phyloP scores from a whole-genome alignment of 2,329 filamentous ascomycete genomes.

The Pseudogymnoascus sp. region DNA sequence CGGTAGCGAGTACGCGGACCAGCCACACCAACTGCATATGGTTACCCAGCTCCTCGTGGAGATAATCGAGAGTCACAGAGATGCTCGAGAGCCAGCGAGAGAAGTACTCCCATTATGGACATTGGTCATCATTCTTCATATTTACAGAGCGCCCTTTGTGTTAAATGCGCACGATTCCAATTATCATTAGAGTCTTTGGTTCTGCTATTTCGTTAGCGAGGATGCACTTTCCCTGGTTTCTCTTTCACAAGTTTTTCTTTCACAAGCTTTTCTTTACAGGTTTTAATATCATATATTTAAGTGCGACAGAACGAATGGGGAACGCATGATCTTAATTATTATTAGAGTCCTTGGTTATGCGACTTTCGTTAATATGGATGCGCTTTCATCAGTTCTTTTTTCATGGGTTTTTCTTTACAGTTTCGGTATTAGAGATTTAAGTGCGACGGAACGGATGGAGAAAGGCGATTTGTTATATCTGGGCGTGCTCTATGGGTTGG shows the following conservation, averaged over 20 bases:
- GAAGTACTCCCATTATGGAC: slow-evolving; percentile 27
- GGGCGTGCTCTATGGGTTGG: slow-evolving; percentile 26
- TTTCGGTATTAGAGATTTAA: slow-evolving; percentile 28
- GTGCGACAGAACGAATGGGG: too few relatives aligned
- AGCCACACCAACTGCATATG: slow-evolving; percentile 34
- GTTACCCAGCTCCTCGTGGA: slow-evolving; percentile 36
- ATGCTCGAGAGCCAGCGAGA: slow-evolving; percentile 34
- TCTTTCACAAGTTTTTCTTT: too few relatives aligned
- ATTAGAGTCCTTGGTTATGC: too few relatives aligned
- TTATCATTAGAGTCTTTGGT: slow-evolving; percentile 28
- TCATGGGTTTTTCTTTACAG: slow-evolving; percentile 24
- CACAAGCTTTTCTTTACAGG: too few relatives aligned
- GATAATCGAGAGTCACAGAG: too few relatives aligned
- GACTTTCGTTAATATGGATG: slow-evolving; percentile 31
- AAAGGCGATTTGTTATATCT: slow-evolving; percentile 24
- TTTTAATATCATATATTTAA: too few relatives aligned
- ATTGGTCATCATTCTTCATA: slow-evolving; percentile 30
- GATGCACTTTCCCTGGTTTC: too few relatives aligned
- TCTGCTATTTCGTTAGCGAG: too few relatives aligned
- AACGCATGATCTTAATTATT: too few relatives aligned
- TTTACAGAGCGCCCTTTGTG: slow-evolving; percentile 31
- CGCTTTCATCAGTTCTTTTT: slow-evolving; percentile 27
- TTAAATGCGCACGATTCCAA: slow-evolving; percentile 30
- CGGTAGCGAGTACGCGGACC: too few relatives aligned
- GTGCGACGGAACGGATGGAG: slow-evolving; percentile 29